A percentile compares a stretch with the other conserved stretches of the same genome.
These are phyloP conservation scores for Acacia crassicarpa DNA, from an alignment of 306 rosid species.

Conservation along the genomic window DNA sequence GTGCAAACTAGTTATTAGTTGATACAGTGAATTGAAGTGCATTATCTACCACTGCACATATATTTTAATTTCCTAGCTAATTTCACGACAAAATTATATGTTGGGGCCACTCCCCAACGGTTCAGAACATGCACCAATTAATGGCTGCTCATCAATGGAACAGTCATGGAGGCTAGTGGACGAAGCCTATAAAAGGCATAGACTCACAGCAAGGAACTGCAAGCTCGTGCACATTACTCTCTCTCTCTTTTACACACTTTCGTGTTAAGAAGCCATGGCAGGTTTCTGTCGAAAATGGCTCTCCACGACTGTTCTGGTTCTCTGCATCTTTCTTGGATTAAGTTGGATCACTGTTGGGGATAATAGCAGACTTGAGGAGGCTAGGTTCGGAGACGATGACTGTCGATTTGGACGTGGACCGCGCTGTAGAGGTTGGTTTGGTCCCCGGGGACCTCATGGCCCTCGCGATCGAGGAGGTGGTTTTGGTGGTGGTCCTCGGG, in stretches of 20 bases:
- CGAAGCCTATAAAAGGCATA: constrained; percentile 49
- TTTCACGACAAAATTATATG: constrained; percentile 34
- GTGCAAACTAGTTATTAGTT: neutral
- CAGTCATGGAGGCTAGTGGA: constrained; percentile 1
- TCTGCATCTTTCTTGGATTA: constrained; percentile 59
- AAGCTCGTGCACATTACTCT: neutral
- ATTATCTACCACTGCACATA: neutral
- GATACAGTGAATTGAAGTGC: neutral
- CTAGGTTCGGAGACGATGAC: constrained; percentile 46
- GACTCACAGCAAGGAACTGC: neutral
- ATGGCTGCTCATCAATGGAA: neutral
- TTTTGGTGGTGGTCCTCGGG: neutral
- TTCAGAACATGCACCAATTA: constrained; percentile 43
- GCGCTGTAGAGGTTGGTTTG: constrained; percentile 45
- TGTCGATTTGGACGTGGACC: constrained; percentile 60
- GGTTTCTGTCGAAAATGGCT: constrained; percentile 49
- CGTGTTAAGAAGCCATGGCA: constrained; percentile 26
- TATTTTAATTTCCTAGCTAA: constrained; percentile 31
- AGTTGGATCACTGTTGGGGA: constrained; percentile 53
- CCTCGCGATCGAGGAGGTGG: constrained; percentile 38
- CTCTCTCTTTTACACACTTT: neutral
- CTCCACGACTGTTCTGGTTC: constrained; percentile 36
- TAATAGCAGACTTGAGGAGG: constrained; percentile 37
- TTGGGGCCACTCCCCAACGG: constrained; percentile 48
- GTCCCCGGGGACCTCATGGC: constrained; percentile 51